A percentile compares a stretch with the other conserved stretches of the same genome.
phyloP scores from a whole-genome alignment of 1,139 yeast genomes.

The Sporopachydermia cereana region DNA sequence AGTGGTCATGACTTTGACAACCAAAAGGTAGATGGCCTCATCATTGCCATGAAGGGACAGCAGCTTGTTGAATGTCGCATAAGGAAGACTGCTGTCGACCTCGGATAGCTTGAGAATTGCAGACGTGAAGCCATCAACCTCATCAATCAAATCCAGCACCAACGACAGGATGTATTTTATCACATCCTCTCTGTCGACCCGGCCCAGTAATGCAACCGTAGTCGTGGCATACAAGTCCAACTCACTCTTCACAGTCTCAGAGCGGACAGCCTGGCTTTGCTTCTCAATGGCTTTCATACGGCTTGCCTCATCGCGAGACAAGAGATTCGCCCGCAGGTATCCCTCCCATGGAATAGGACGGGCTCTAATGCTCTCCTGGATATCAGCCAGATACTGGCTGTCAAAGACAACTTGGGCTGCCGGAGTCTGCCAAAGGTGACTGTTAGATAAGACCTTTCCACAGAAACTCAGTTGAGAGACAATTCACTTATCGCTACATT shows the following conservation, averaged over 20 bases:
- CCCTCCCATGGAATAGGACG: conserved; percentile 93
- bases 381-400: conserved; percentile 61
- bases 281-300: conserved; percentile 56
- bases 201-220: conserved; percentile 43
- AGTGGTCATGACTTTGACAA: conserved; percentile 23
- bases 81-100: conserved; percentile 42
- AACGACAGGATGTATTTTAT: conserved; percentile 62
- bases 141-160: conserved; percentile 47
- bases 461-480: too few species aligned
- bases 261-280: conserved; percentile 22
- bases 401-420: conserved; percentile 27
- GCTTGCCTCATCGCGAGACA: conserved; percentile 55
- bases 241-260: conserved; percentile 26
- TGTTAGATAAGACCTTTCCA: too few species aligned
- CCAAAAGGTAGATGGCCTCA: conserved; percentile 24
- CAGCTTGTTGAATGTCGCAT: conserved; percentile 41
- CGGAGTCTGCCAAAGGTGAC: not conserved
- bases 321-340: conserved; percentile 60
- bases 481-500: too few species aligned
- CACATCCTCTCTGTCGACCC: conserved; percentile 52
- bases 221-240: conserved; percentile 45
- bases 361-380: conserved; percentile 62
- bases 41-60: conserved; percentile 33
- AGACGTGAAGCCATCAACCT: conserved; percentile 35
- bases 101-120: conserved; percentile 35